These are phyloP conservation scores for Hypericum perforatum DNA, from an alignment of 345 rosid genomes.

Conservation along the genomic window DNA sequence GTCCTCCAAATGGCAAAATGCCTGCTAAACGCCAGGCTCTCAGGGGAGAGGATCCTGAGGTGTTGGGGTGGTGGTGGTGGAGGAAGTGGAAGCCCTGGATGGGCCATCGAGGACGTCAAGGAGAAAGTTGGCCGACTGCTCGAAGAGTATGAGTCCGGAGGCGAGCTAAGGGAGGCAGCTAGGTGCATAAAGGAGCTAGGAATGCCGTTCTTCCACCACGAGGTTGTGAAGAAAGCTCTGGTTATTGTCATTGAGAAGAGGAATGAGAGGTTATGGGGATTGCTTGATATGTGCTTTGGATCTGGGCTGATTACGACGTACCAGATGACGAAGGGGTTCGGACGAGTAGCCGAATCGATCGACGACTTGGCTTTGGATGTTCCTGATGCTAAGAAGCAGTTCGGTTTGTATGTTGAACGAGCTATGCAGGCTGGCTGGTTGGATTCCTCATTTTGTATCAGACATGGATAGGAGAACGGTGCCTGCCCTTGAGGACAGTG, in stretches of 20 bases:
- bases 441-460: slow-evolving; percentile 37
- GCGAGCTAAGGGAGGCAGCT: slow-evolving; percentile 58
- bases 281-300: slow-evolving; percentile 44
- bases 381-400: slow-evolving; percentile 60
- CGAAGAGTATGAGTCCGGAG: slow-evolving; percentile 81
- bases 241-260: slow-evolving; percentile 54
- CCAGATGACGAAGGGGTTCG: slow-evolving; percentile 76
- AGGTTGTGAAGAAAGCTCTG: slow-evolving; percentile 65
- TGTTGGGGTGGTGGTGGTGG: slow-evolving; percentile 88
- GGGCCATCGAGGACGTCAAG: slow-evolving; percentile 66
- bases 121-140: slow-evolving; percentile 52
- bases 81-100: slow-evolving; percentile 40
- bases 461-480: slow-evolving; percentile 31
- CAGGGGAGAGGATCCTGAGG: slow-evolving; percentile 69
- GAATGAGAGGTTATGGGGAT: slow-evolving; percentile 43
- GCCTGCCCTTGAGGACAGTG: background rate
- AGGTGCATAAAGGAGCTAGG: slow-evolving; percentile 74
- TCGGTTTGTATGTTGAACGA: slow-evolving; percentile 36
- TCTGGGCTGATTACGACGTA: slow-evolving; percentile 64
- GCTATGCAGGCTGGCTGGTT: slow-evolving; percentile 65
- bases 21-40: slow-evolving; percentile 59
- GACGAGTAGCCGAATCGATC: slow-evolving; percentile 50
- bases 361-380: slow-evolving; percentile 79
- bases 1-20: slow-evolving; percentile 73
- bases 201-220: slow-evolving; percentile 86